These are phyloP conservation scores for Saccharomyces eubayanus DNA, from an alignment of 805 yeast species.

Conservation along the genomic window DNA sequence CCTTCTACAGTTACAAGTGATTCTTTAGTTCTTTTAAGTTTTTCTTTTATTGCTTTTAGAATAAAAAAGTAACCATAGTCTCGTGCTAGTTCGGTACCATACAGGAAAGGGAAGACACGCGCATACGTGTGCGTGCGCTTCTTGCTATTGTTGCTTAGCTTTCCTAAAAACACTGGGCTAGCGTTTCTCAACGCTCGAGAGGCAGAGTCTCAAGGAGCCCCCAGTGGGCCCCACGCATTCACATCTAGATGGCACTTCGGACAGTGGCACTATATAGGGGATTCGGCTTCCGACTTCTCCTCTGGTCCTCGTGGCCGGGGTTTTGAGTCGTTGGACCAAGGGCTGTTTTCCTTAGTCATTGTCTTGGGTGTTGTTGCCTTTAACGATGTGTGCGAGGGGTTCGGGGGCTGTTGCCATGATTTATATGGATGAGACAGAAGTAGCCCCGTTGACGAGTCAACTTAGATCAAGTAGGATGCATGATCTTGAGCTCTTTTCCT, in stretches of 20 bases:
- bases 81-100: constrained; percentile 18
- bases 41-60: background rate
- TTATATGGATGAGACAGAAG: constrained; percentile 55
- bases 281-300: constrained; percentile 23
- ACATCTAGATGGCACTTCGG: background rate
- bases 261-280: constrained; percentile 1
- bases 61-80: constrained; percentile 19
- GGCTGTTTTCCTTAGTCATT: constrained; percentile 7
- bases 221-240: constrained; percentile 5
- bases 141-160: constrained; percentile 31
- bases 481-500: constrained; percentile 33
- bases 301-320: constrained; percentile 29
- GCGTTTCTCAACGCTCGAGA: constrained; percentile 67
- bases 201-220: constrained; percentile 40
- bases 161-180: constrained; percentile 15
- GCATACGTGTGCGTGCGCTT: constrained; percentile 12
- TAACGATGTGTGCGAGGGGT: constrained; percentile 3
- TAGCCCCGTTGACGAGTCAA: constrained; percentile 94
- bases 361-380: constrained; percentile 3
- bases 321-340: constrained; percentile 23
- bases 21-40: background rate
- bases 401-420: constrained; percentile 46
- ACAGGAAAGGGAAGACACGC: constrained; percentile 18
- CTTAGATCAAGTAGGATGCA: constrained; percentile 57
- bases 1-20: background rate